Evolutionary conservation across 1,139 yeast genomes (phyloP), one percentile per base, ranked within the genome.

Genomic region (Blastobotrys ciferrii): DNA sequence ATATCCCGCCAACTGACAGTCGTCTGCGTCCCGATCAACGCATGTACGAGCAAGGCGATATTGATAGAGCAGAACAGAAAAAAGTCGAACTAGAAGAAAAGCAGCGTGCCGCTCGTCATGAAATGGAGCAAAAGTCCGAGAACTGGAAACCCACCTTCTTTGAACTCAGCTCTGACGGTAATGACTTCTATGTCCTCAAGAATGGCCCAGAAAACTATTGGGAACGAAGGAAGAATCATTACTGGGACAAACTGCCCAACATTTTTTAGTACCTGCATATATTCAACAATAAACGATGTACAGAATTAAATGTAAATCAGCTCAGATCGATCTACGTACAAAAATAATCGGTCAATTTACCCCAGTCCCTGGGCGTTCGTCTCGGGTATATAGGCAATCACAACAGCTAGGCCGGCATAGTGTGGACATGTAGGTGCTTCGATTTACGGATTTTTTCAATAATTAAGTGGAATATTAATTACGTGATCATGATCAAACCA

Each of bases 1-100:
- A 66, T 1, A 59, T 91, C 44, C 83, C 98, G 2, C 92, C 91
- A 4, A 87, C 95, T 0, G 98, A 92, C 64, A 86, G 96, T 2
- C 78, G 98, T 62, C 68, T 82, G 42, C 78, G 98, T 61, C 98
- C 97, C 0, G 98, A 92, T 66, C 79, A 88, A 61, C 71, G 78
- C 41, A 70, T 74, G 4, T 88, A 88, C 58, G 95, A 88, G 61
- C 62, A 74, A 18, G 94, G 94, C 2, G 70, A 80, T 17, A 69
- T 83, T 6, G 87, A 80, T 13, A 69, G 71, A 45, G 96, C 98
- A 0, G 97, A 91, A 62, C 59, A 55, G 1, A 58, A 80, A 53
- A 92, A 92, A 63, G 67, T 78, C 33, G 69, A 75, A 43, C 71
- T 91, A 32, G 98, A 92, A 64, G 91, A 85, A 61, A 72, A 70